Conservation (phyloP, 371 early-diverging fungal species). For the Fennellomyces sp. region DNA sequence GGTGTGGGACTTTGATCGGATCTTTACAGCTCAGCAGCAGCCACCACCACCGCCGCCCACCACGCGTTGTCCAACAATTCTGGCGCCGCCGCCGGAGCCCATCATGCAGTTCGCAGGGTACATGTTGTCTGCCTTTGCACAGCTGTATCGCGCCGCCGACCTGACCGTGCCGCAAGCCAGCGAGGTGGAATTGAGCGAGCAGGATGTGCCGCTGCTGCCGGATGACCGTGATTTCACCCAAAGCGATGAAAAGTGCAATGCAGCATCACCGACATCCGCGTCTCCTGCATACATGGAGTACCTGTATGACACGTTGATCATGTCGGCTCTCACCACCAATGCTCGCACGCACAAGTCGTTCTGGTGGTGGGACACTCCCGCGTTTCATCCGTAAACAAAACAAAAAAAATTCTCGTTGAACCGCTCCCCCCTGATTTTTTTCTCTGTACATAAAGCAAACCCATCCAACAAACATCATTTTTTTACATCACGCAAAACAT, state of each 20-base stretch:
- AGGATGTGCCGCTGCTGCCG: slow-evolving; percentile 25
- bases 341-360: slow-evolving; percentile 32
- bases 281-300: slow-evolving; percentile 41
- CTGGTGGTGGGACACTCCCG: slow-evolving; percentile 41
- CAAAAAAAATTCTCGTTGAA: not conserved
- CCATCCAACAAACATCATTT: not conserved
- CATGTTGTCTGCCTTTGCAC: slow-evolving; percentile 30
- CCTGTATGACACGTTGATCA: slow-evolving; percentile 47
- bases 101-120: slow-evolving; percentile 25
- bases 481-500: not conserved
- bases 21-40: slow-evolving; percentile 17
- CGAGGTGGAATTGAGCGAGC: not conserved
- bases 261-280: not conserved
- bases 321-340: slow-evolving; percentile 31
- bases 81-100: not conserved
- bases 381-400: slow-evolving; percentile 11
- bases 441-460: slow-evolving; percentile 6
- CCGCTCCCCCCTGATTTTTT: slow-evolving; percentile 7
- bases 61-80: not conserved
- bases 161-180: not conserved
- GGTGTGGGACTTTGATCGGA: slow-evolving; percentile 42
- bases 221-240: slow-evolving; percentile 38
- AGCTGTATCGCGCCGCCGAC: slow-evolving; percentile 18
- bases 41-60: not conserved
- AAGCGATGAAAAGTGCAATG: slow-evolving; percentile 6